Conservation (phyloP, 495 filamentous ascomycete genomes). For the Talaromyces liani region DNA sequence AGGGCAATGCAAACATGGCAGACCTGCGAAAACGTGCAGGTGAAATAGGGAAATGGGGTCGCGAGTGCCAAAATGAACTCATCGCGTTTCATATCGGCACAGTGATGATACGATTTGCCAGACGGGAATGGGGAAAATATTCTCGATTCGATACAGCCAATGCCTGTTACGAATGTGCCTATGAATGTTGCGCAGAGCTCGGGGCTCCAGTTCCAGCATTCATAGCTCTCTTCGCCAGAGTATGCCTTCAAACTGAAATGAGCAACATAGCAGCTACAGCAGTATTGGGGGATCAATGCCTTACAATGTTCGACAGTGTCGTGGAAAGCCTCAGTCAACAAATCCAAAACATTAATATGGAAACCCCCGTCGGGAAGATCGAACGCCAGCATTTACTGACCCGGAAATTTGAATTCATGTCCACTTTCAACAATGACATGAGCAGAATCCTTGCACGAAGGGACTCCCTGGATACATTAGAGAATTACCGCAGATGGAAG, state of each 20-base stretch:
- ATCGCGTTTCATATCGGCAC: conserved; percentile 9
- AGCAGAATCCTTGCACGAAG: not conserved
- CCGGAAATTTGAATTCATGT: conserved; percentile 4
- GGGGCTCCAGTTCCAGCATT: conserved; percentile 15
- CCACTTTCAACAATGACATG: not conserved
- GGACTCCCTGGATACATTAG: not conserved
- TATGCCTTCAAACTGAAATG: conserved; percentile 13
- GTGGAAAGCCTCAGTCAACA: not conserved
- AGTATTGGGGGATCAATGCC: conserved; percentile 4
- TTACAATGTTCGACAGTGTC: conserved; percentile 1
- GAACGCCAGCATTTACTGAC: conserved; percentile 4
- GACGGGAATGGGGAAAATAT: conserved; percentile 6
- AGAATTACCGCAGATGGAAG: conserved; percentile 1
- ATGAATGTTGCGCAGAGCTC: conserved; percentile 2
- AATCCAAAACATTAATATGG: not conserved
- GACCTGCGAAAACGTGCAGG: conserved; percentile 11
- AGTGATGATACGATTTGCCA: conserved; percentile 6
- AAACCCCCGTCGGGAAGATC: conserved; percentile 1
- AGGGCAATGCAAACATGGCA: conserved; percentile 4
- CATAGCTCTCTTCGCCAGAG: conserved; percentile 13
- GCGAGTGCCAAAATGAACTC: conserved; percentile 13
- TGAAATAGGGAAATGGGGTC: conserved; percentile 19
- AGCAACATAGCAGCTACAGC: conserved; percentile 11
- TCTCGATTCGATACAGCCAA: not conserved
- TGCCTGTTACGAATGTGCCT: conserved; percentile 5